These are phyloP conservation scores for Kurtzmaniella cleridarum DNA, from an alignment of 805 yeast genomes.

Conservation along the genomic window DNA sequence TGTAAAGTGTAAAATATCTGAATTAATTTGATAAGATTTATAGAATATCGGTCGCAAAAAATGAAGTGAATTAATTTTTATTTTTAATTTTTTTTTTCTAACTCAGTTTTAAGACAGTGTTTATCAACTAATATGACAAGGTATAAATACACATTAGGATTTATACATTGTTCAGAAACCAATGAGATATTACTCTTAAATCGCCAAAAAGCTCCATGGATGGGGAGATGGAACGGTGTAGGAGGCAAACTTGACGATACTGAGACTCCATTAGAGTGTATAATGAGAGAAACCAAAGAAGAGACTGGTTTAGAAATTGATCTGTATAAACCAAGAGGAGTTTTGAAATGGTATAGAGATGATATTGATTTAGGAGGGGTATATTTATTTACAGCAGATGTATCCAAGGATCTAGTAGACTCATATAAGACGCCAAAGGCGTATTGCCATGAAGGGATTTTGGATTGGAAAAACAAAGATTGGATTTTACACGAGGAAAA, in stretches of 20 bases:
- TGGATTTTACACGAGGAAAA: conserved; percentile 34
- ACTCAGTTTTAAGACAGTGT: not conserved
- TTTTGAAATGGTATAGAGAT: conserved; percentile 27
- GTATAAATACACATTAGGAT: conserved; percentile 20
- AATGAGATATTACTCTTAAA: conserved; percentile 30
- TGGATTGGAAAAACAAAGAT: conserved; percentile 35
- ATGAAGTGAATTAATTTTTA: not conserved
- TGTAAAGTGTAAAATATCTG: no score
- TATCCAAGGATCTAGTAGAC: conserved; percentile 17
- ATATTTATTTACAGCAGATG: conserved; percentile 34
- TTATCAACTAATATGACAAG: not conserved
- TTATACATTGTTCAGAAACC: conserved; percentile 24
- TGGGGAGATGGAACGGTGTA: conserved; percentile 46
- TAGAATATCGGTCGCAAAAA: not conserved
- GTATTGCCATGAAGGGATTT: conserved; percentile 34
- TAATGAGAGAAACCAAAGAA: conserved; percentile 35
- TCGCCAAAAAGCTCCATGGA: conserved; percentile 40
- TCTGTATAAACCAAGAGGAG: conserved; percentile 27
- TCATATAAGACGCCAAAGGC: conserved; percentile 23
- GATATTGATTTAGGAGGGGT: conserved; percentile 28
- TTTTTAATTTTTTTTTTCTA: not conserved
- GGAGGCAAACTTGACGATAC: conserved; percentile 36
- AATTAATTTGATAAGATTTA: no score
- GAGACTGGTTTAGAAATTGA: conserved; percentile 34
- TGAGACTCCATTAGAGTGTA: conserved; percentile 35